Evolutionary conservation across 345 rosid genomes (phyloP), one percentile per base, ranked within the genome.

Genomic region (Lepidium africanum): DNA sequence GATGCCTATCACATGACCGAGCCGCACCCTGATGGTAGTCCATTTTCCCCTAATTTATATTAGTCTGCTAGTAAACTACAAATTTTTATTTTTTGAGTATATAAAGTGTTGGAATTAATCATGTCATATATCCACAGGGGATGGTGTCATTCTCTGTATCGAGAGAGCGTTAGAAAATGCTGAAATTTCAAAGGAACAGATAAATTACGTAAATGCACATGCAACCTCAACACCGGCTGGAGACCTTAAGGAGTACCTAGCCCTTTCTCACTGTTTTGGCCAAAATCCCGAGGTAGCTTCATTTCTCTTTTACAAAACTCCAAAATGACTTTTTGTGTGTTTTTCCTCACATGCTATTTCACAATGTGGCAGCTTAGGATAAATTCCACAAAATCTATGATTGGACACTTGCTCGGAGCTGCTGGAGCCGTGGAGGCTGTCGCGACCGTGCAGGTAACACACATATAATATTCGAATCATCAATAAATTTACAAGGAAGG

Each of bases 1-100:
- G 98, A 93, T 90, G 98, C 98, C 25, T 85, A 90, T 81, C 98
- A 93, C 79, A 85, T 86, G 89, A 90, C 98, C 15, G 97, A 93
- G 78, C 98, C 98, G 15, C 91, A 42, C 46, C 97, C 98, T 67
- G 92, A 90, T 80, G 96, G 98, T 88, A 81, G 67, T 50, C 48
- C 56, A 19, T 40, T 50, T 14, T 5, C 8, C 35, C 59, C 11
- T 27, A 13, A 7, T 9, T 14, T 35, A 42, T 23, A 50, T 15
- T 1, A 66, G 32, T 59, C 40, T 55, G 51, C 43, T 39, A 47
- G 2, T 10, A 47, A 21, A 32, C 38, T 58, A 2, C 21, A 57
- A 21, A 5, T 45, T 45, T 10, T 17, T 3, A 59, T 50, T 6
- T 35, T 47, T 16, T 1, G 10, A n/a, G 49, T 5, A n/a, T 4